Evolutionary conservation across 1,139 yeast genomes (phyloP).

Genomic region (Suhomyces taliae): DNA sequence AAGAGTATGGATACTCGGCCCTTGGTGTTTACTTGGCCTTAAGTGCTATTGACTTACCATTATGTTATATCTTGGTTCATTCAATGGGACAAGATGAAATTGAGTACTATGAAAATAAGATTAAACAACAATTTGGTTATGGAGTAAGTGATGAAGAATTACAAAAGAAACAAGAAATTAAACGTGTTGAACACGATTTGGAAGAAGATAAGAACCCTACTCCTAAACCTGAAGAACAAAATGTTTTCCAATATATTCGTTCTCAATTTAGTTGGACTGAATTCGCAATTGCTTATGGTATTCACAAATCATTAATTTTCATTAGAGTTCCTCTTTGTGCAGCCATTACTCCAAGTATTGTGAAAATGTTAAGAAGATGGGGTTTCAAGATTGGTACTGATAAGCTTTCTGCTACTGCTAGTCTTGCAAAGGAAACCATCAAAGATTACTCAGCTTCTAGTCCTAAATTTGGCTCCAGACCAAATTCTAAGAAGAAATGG

Average conservation of each 20-base stretch:
- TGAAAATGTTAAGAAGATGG: slow-evolving; percentile 62
- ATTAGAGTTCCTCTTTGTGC: slow-evolving; percentile 88
- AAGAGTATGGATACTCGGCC: slow-evolving; percentile 90
- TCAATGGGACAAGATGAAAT: slow-evolving; percentile 82
- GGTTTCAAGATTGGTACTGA: slow-evolving; percentile 76
- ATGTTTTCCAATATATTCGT: slow-evolving; percentile 28
- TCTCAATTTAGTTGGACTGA: slow-evolving; percentile 58
- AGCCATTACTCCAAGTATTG: slow-evolving; percentile 85
- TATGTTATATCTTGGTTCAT: slow-evolving; percentile 81
- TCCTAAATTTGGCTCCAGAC: slow-evolving; percentile 53
- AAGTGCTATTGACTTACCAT: slow-evolving; percentile 73
- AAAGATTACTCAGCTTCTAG: slow-evolving; percentile 41
- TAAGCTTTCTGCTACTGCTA: slow-evolving; percentile 36
- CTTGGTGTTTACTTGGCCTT: slow-evolving; percentile 78
- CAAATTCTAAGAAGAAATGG: slow-evolving; percentile 58
- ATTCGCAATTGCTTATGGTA: slow-evolving; percentile 86
- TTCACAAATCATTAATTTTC: slow-evolving; percentile 82
- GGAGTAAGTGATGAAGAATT: slow-evolving; percentile 48
- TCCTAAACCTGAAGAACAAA: slow-evolving; percentile 12
- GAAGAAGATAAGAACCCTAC: slow-evolving; percentile 19
- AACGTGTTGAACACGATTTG: slow-evolving; percentile 25
- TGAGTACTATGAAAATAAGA: slow-evolving; percentile 60
- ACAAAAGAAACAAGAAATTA: slow-evolving; percentile 33
- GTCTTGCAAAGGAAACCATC: slow-evolving; percentile 36
- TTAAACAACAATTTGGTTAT: slow-evolving; percentile 59